Base-by-base conservation (phyloP, 805 yeast species). In the Candida oleophila region DNA sequence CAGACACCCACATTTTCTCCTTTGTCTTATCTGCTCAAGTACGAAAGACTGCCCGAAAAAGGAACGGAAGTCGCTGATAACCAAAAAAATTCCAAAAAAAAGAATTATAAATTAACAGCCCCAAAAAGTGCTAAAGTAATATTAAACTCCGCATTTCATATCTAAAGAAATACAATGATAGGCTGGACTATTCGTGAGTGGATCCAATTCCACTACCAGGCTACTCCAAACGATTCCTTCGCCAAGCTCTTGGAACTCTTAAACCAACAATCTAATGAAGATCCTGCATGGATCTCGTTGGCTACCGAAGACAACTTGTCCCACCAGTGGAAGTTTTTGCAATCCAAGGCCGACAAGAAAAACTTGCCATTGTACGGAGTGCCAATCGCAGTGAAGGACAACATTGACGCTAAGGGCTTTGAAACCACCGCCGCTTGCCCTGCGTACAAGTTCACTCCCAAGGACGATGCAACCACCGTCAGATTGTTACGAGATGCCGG, bases 391-490 rank as follows among this genome's bases (percentile, higher is more conserved):
- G 81, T 92, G 40, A 92, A 92, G 65, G 99, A 92, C 66, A 92
- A 94, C 66, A 94, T 92, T 50, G 98, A 92, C 61, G 97, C 80
- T 20, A 78, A 77, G 52, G 87, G 86, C 3, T 79, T 88, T 53
- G 74, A 80, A 25, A 94, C 99, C 9, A 92, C 99, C 1, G 98
- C 96, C 14, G 98, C 96, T 2, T 94, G 98, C 64, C 97, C 97
- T 0, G 77, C 94, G 0, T 92, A 77, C 60, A 74, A 80, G 8
- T 91, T 84, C 68, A 49, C 61, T 2, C 92, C 99, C 2, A 60
- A 69, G 30, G 70, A 70, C 43, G 97, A 92, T 61, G 82, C 98
- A 33, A 80, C 87, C 15, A 78, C 87, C 4, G 97, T 90, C 12
- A 63, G 70, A 8, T 66, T 83, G n/a, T 74, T 94, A 56, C 81